Evolutionary conservation across 306 rosid species (phyloP), one percentile per base, ranked within the genome.

Genomic region (Quercus agrifolia): DNA sequence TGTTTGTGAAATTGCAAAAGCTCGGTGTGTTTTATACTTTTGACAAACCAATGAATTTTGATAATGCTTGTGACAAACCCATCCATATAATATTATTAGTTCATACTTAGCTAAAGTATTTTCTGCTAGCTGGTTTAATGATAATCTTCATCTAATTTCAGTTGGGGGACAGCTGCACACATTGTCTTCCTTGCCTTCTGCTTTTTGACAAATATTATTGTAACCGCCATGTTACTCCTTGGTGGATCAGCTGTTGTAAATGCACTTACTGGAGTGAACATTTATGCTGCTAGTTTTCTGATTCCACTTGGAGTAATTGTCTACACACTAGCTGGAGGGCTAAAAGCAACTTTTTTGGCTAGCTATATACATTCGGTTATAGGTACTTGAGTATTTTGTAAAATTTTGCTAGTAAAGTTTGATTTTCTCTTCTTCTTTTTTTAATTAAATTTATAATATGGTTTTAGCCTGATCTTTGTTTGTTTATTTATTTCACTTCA

Each of bases 311-410:
- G 98, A 79, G 98, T 94, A 11, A 92, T 94, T 64, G 90, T 92
- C 18, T 94, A 92, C 67, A 94, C 98, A 46, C 88, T 94, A 59
- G 97, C 97, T 25, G 98, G 98, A 86, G 97, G 97, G 79, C 81
- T 94, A 33, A 94, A 94, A 73, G 98, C 98, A n/a, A 94, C 98
- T 1, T 94, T 94, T 87, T 92, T 94, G 81, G 98, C 98, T 74
- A 94, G 97, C 90, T 94, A 94, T 81, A 88, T 94, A 71, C 98
- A 94, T 87, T 94, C 98, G 44, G 93, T 94, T 73, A 92, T 92
- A 87, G 98, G 98, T 94, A 81, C 25, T 52, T 12, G 10, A 77
- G 41, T 55, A 81, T 71, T 76, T 35, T 18, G 64, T 19, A 13
- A 41, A 10, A 75, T 73, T 27, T 2, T 1, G 0, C 44, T 2